These are phyloP conservation scores for Tricholomella constricta DNA, from an alignment of 768 basidiomycete species.

Conservation along the genomic window DNA sequence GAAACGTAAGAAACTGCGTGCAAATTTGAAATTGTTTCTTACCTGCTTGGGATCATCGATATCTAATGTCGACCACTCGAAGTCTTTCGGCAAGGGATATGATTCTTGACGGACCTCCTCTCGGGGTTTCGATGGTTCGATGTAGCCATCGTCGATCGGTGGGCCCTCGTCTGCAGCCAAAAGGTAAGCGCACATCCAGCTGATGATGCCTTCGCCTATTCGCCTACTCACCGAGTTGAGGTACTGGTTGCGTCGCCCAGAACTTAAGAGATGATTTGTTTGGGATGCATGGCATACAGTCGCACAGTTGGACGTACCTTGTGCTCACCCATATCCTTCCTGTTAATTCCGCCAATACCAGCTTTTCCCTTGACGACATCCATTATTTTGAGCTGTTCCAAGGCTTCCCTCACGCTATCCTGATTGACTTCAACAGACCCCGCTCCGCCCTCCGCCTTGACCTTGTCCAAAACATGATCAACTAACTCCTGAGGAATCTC, in stretches of 20 bases:
- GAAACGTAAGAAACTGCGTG: slow-evolving; percentile 4
- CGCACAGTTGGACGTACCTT: slow-evolving; percentile 55
- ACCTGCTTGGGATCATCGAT: slow-evolving; percentile 78
- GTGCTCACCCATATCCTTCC: slow-evolving; percentile 84
- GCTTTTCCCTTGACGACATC: slow-evolving; percentile 84
- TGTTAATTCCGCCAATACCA: slow-evolving; percentile 72
- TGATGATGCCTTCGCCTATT: not conserved
- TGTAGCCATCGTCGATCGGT: slow-evolving; percentile 78
- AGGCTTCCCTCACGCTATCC: slow-evolving; percentile 65
- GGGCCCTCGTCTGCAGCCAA: slow-evolving; percentile 55
- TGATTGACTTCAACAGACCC: slow-evolving; percentile 51
- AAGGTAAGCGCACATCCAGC: not conserved
- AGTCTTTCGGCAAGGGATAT: slow-evolving; percentile 86
- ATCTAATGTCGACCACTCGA: slow-evolving; percentile 87
- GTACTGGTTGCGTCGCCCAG: slow-evolving; percentile 97
- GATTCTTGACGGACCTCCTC: slow-evolving; percentile 88
- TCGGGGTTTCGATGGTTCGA: slow-evolving; percentile 77
- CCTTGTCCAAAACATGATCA: slow-evolving; percentile 65
- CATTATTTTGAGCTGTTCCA: slow-evolving; percentile 82
- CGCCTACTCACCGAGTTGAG: slow-evolving; percentile 64
- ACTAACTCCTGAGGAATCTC: slow-evolving; percentile 65
- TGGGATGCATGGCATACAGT: not conserved
- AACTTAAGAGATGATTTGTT: slow-evolving; percentile 55
- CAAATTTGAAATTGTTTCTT: not conserved
- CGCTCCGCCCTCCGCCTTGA: slow-evolving; percentile 58